Evolutionary conservation across 2,329 filamentous ascomycete species (phyloP), one percentile per base, ranked within the genome.

Genomic region (Aspergillus thermomutatus): DNA sequence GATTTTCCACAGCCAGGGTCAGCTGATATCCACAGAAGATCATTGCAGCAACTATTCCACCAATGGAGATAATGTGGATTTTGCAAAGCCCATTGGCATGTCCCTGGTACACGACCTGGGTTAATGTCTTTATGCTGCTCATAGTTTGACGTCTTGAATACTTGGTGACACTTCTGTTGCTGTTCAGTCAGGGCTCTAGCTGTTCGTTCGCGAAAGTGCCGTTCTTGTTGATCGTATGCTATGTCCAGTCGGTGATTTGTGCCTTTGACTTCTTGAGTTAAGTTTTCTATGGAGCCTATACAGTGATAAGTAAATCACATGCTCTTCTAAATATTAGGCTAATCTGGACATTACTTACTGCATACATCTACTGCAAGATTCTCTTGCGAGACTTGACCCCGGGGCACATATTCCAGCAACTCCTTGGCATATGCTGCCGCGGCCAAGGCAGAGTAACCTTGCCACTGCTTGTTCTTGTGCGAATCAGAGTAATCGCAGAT

Each of bases 1-100:
- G 74, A 77, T 57, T 77, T 77, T 5, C 75, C 74, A 56, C 72
- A 77, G 27, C 75, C 74, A 19, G 73, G 73, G 53, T 75, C 72
- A 1, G 75, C 75, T 14, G 72, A 74, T 6, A 77, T 63, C 74
- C 69, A 76, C 23, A 78, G 69, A 21, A 77, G 63, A 54, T 66
- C 60, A 40, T 67, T 58, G 3, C 28, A 7, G 1, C 7, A 2
- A 34, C 53, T 69, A 3, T 64, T 21, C 34, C 11, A 57, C 73
- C 70, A 76, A 9, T 56, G 28, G 1, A 40, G 52, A 54, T 69
- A 75, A 37, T 62, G 43, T 7, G 58, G 2, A 48, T 71, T 66
- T n/a, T 64, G 43, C 7, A 73, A n/a, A 3, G 67, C 65, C 72
- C 70, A 76, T 49, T 64, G 56, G 52, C 69, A 75, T n/a, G 72